Conservation (phyloP, 2,329 filamentous ascomycete species). For the Alternaria panax region DNA sequence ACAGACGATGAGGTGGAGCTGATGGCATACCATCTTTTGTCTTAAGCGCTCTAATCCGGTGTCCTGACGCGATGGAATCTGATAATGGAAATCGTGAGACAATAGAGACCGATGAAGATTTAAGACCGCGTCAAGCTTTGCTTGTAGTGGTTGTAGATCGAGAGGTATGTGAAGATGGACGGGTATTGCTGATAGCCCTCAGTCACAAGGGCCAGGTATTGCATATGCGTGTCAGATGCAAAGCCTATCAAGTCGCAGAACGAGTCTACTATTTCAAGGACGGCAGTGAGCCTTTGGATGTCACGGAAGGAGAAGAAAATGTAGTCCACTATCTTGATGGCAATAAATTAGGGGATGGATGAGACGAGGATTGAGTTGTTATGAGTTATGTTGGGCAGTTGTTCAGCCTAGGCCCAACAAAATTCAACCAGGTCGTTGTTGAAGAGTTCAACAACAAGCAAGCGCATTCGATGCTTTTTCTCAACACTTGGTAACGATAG, state of each 20-base stretch:
- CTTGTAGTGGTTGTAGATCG: slow-evolving; percentile 2
- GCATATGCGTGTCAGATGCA: slow-evolving; percentile 1
- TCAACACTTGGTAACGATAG: too few species aligned
- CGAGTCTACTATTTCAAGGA: not conserved
- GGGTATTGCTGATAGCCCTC: slow-evolving; percentile 2
- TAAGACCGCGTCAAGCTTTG: not conserved
- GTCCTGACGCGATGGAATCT: slow-evolving; percentile 3
- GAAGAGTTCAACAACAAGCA: too few species aligned
- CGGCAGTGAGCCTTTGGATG: not conserved
- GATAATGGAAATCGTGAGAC: not conserved
- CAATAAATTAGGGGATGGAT: slow-evolving; percentile 2
- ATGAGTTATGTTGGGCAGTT: too few species aligned
- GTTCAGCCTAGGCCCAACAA: too few species aligned
- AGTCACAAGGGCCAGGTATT: slow-evolving; percentile 1
- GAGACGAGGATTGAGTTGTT: not conserved
- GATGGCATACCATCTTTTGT: slow-evolving; percentile 5
- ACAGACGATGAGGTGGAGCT: slow-evolving; percentile 10
- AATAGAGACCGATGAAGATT: not conserved
- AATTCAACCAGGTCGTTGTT: too few species aligned
- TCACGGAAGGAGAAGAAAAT: not conserved
- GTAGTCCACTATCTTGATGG: not conserved
- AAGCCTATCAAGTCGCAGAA: not conserved
- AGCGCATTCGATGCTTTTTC: too few species aligned
- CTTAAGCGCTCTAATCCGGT: slow-evolving; percentile 1
- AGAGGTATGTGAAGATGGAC: slow-evolving; percentile 5